Conservation (phyloP, 1,284 basidiomycete species). For the Ganoderma sp. region DNA sequence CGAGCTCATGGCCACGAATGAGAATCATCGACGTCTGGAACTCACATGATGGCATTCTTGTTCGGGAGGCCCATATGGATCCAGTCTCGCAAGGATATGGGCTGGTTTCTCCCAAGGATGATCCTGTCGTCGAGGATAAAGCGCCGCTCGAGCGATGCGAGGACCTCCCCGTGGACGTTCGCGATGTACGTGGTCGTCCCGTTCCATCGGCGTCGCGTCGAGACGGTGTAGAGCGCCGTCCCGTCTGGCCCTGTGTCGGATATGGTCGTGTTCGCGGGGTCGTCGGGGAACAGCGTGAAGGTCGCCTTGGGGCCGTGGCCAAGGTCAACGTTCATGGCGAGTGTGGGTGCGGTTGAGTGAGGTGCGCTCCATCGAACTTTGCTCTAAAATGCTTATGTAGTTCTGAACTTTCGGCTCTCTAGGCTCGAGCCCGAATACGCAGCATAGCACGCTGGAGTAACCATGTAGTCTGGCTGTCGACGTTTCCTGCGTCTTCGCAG, state of each 20-base stretch:
- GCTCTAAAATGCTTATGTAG: not conserved
- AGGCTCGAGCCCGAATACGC: not conserved
- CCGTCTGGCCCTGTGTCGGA: conserved; percentile 36
- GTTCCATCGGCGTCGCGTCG: conserved; percentile 41
- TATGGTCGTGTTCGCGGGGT: conserved; percentile 50
- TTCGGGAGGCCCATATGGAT: conserved; percentile 49
- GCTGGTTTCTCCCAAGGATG: conserved; percentile 24
- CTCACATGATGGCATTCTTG: conserved; percentile 45
- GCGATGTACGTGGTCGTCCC: conserved; percentile 43
- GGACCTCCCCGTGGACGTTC: conserved; percentile 32
- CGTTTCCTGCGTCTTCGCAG: not conserved
- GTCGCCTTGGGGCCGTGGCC: conserved; percentile 12
- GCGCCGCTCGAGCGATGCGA: conserved; percentile 34
- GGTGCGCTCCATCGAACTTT: not conserved
- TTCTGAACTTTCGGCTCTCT: not conserved
- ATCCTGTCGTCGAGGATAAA: conserved; percentile 33
- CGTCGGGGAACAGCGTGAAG: conserved; percentile 47
- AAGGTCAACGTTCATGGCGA: not conserved
- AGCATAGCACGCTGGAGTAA: not conserved
- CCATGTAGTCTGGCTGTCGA: not conserved
- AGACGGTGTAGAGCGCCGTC: conserved; percentile 45
- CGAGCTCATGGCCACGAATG: not conserved
- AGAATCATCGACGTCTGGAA: not conserved
- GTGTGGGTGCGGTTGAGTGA: not conserved
- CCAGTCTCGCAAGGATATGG: conserved; percentile 43